Percentiles rank a stretch among this genome's conserved stretches.
These are phyloP conservation scores for Nephelium lappaceum DNA, from an alignment of 345 rosid species.

Conservation along the genomic window DNA sequence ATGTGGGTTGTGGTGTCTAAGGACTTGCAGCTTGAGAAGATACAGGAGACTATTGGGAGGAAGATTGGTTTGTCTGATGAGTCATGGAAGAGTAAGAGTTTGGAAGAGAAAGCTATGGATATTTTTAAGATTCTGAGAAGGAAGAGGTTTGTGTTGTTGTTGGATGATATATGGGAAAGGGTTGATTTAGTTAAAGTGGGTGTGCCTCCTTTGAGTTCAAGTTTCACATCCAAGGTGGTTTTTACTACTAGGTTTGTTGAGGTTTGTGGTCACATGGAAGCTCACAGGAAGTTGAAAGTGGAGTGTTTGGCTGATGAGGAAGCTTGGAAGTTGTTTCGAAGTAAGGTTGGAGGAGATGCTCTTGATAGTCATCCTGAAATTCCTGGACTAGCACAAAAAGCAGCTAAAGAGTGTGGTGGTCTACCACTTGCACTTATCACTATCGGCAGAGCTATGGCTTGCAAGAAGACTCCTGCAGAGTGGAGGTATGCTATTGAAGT, in stretches of 20 bases:
- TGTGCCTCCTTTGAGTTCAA: not conserved
- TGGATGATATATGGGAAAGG: slow-evolving; percentile 17
- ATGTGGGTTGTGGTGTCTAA: slow-evolving; percentile 15
- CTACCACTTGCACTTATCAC: slow-evolving; percentile 16
- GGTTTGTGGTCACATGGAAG: slow-evolving; percentile 16
- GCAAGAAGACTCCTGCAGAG: not conserved
- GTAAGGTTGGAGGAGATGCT: slow-evolving; percentile 6
- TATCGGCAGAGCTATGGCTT: slow-evolving; percentile 14
- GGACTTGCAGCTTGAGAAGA: slow-evolving; percentile 2
- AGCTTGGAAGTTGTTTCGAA: slow-evolving; percentile 15
- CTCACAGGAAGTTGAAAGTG: slow-evolving; percentile 7
- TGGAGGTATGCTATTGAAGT: slow-evolving; percentile 17
- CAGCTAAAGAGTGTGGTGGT: slow-evolving; percentile 15
- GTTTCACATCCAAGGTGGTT: not conserved
- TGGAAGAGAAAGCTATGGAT: slow-evolving; percentile 2
- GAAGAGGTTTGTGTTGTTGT: not conserved
- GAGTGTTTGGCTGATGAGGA: slow-evolving; percentile 9
- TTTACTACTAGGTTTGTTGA: slow-evolving; percentile 15
- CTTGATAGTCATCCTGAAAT: slow-evolving; percentile 5
- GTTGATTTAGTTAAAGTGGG: slow-evolving; percentile 16
- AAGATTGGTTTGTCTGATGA: slow-evolving; percentile 9
- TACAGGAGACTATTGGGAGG: slow-evolving; percentile 3
- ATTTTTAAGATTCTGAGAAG: slow-evolving; percentile 8
- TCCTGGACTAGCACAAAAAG: not conserved
- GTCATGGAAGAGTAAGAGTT: not conserved